Evolutionary conservation across 2,329 filamentous ascomycete genomes (phyloP).

Genomic region (Alternaria panax): DNA sequence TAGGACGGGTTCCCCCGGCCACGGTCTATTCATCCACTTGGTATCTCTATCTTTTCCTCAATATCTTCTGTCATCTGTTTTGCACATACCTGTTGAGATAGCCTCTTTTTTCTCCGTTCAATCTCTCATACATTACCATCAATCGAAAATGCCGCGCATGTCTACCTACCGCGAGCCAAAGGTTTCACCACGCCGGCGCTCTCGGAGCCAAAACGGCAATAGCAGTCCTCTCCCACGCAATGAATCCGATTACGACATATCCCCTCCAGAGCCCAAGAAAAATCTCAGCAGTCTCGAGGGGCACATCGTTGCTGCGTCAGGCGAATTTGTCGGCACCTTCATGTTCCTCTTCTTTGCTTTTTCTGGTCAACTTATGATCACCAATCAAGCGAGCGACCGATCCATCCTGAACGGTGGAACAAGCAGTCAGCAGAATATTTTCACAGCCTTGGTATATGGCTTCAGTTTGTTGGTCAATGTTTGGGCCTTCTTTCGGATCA

Average conservation of each 20-base stretch:
- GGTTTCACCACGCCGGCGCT: constrained; percentile 10
- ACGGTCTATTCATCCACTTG: neutral
- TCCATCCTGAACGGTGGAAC: constrained; percentile 20
- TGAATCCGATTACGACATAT: constrained; percentile 4
- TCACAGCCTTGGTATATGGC: constrained; percentile 40
- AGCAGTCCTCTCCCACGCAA: constrained; percentile 1
- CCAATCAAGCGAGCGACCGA: constrained; percentile 23
- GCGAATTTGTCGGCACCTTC: constrained; percentile 44
- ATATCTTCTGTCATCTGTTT: neutral
- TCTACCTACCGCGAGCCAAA: constrained; percentile 19
- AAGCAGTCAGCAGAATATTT: constrained; percentile 34
- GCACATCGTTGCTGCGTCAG: constrained; percentile 35
- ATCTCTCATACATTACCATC: no score
- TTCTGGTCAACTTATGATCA: constrained; percentile 37
- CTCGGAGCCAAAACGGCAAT: neutral
- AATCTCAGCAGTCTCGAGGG: constrained; percentile 19
- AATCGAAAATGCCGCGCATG: constrained; percentile 10
- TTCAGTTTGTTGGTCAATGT: constrained; percentile 42
- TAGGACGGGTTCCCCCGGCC: neutral
- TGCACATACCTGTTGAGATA: neutral
- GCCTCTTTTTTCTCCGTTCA: neutral
- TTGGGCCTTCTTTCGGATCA: constrained; percentile 45
- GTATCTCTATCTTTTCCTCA: neutral
- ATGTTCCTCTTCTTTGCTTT: constrained; percentile 45
- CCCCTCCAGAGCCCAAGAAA: constrained; percentile 9